Percentiles rank a stretch among this genome's conserved stretches.
phyloP scores from a whole-genome alignment of 1,284 basidiomycete species.

The Moniliella sp. region DNA sequence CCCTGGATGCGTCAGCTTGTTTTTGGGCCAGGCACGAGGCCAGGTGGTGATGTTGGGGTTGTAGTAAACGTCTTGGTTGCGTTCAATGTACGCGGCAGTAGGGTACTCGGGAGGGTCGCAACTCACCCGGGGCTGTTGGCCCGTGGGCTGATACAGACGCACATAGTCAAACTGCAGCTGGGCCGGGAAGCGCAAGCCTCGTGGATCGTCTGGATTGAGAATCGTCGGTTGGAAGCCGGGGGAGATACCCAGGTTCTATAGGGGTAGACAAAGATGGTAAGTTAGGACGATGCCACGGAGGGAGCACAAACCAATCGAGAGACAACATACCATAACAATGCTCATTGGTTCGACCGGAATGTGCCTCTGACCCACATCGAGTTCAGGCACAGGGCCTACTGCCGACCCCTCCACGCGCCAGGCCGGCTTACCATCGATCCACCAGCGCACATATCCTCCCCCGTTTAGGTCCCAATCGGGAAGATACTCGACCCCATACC shows the following conservation, averaged over 20 bases:
- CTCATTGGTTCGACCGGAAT: constrained; percentile 7
- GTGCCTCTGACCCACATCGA: too few relatives aligned
- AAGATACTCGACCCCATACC: constrained; percentile 27
- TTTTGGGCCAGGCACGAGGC: too few relatives aligned
- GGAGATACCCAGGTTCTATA: too few relatives aligned
- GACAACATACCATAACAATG: constrained; percentile 9
- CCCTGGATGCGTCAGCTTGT: too few relatives aligned
- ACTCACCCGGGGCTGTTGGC: constrained; percentile 4
- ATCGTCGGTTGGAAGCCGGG: constrained; percentile 23
- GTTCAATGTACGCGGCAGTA: constrained; percentile 30
- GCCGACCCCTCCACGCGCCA: too few relatives aligned
- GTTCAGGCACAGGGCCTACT: too few relatives aligned
- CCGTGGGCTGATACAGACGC: constrained; percentile 20
- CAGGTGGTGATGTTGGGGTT: too few relatives aligned
- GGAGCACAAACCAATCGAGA: constrained; percentile 23
- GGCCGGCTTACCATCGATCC: constrained; percentile 5
- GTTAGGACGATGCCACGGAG: too few relatives aligned
- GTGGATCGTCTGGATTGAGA: too few relatives aligned
- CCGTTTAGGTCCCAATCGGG: constrained; percentile 22
- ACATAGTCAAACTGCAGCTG: constrained; percentile 14
- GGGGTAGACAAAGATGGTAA: too few relatives aligned
- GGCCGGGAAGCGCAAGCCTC: constrained; percentile 14
- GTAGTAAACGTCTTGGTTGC: constrained; percentile 17
- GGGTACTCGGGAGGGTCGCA: constrained; percentile 27
- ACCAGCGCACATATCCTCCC: constrained; percentile 22